A percentile compares a stretch with the other conserved stretches of the same genome.
Conservation (phyloP, 139 green algal species). For the Desmodesmus armatus region DNA sequence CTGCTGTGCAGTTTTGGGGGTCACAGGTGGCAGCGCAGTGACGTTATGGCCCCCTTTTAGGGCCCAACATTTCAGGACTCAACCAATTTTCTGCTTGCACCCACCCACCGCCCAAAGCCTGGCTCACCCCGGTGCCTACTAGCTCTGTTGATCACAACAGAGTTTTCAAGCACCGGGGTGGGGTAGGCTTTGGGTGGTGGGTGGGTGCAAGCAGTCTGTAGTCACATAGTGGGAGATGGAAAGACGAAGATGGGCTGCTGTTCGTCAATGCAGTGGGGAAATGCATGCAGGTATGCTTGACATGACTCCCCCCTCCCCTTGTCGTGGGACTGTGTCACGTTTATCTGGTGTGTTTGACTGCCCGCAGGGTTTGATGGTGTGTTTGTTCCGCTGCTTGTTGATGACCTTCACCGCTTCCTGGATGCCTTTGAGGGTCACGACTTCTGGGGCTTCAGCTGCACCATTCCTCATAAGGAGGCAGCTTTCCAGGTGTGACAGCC, state of each 20-base stretch:
- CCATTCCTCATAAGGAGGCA: slow-evolving; percentile 95
- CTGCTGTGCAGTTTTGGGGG: too few relatives aligned
- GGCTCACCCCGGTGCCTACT: slow-evolving; percentile 68
- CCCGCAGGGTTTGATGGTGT: slow-evolving; percentile 82
- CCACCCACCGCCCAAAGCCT: background rate
- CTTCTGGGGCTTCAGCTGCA: slow-evolving; percentile 82
- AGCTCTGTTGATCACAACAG: slow-evolving; percentile 93
- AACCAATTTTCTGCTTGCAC: too few relatives aligned
- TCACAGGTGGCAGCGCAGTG: too few relatives aligned
- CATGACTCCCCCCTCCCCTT: too few relatives aligned
- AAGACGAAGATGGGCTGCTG: too few relatives aligned
- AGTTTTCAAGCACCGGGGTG: slow-evolving; percentile 71
- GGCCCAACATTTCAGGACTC: too few relatives aligned
- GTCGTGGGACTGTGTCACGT: background rate
- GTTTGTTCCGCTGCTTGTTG: slow-evolving; percentile 96
- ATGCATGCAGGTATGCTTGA: too few relatives aligned
- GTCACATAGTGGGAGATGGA: too few relatives aligned
- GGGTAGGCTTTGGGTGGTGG: background rate
- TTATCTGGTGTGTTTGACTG: too few relatives aligned
- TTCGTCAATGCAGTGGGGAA: too few relatives aligned
- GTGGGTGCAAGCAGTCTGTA: too few relatives aligned
- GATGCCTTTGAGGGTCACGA: slow-evolving; percentile 70
- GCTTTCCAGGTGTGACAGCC: slow-evolving; percentile 82
- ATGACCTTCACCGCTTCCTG: slow-evolving; percentile 89
- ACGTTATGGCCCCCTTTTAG: too few relatives aligned